Base-by-base conservation (phyloP, 2,329 filamentous ascomycete species). In the Cyphellophora attinorum region DNA sequence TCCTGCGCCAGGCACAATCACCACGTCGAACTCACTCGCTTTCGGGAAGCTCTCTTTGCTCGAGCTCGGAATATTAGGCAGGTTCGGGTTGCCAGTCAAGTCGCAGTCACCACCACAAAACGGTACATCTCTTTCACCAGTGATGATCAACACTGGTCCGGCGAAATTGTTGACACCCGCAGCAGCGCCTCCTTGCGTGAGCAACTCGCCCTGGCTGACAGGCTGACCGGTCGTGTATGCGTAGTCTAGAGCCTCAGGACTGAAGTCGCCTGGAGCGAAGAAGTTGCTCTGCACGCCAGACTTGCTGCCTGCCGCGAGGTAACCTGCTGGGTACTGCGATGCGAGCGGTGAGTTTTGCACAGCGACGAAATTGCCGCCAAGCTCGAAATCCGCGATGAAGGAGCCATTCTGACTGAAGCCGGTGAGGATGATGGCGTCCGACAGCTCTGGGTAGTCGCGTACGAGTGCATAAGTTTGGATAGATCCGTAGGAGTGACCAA, bases 31-130 rank as follows among this genome's bases (percentile, higher is more conserved):
- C 1, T 53, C 51, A 0, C 50, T 61, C 0, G 68, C 60, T 11
- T 66, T 57, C 2, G 59, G 57, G 45, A 74, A 72, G 19, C 55
- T 55, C 28, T 42, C 33, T 33, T 46, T 51, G 0, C 65, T 66
- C 14, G 52, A 50, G 8, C 60, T 65, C 1, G 69, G 65, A 28
- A 74, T 62, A 17, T 58, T 64, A 1, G 54, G 45, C 34, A 56
- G 44, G 5, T 55, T 46, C 2, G 61, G 52, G 27, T 53, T 44
- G 11, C 56, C 59, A 0, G 65, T 70, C 12, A 55, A 58, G 3
- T 59, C 48, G 56, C 75, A 80, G 52, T 79, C 68, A 16, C 74
- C 72, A 3, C 75, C 76, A 39, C 77, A 81, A 53, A 74, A 80
- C 5, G 70, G 67, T 8, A 69, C 38, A 31, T 76, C 68, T 8